Conservation (phyloP, 2,329 filamentous ascomycete genomes). For the Nothophaeocryptopus gaeumannii region DNA sequence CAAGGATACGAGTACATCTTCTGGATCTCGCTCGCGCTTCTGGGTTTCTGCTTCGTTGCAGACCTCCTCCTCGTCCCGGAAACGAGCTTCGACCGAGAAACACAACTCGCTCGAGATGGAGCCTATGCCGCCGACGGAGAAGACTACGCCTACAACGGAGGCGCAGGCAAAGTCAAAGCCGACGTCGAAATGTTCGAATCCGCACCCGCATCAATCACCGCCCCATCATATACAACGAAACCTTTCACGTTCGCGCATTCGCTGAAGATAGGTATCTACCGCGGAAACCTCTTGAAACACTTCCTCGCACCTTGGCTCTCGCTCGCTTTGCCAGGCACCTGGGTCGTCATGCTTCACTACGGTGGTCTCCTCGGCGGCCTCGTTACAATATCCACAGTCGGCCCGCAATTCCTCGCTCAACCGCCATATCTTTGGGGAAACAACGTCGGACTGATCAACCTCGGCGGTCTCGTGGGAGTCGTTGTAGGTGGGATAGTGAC, state of each 20-base stretch:
- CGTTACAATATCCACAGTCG: conserved; percentile 40
- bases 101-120: conserved; percentile 21
- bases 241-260: conserved; percentile 37
- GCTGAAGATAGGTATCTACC: conserved; percentile 38
- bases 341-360: conserved; percentile 44
- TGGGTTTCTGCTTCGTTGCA: conserved; percentile 33
- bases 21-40: conserved; percentile 42
- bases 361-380: conserved; percentile 42
- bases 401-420: conserved; percentile 36
- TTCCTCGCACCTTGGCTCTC: conserved; percentile 39
- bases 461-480: conserved; percentile 40
- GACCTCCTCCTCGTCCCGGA: conserved; percentile 41
- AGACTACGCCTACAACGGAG: conserved; percentile 12
- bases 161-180: conserved; percentile 24
- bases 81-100: conserved; percentile 39
- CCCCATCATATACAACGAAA: conserved; percentile 20
- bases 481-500: conserved; percentile 38
- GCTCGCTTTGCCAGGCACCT: conserved; percentile 41
- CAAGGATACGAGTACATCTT: conserved; percentile 40
- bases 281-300: conserved; percentile 34
- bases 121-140: conserved; percentile 9
- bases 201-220: conserved; percentile 3
- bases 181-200: conserved; percentile 25
- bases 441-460: conserved; percentile 39
- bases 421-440: conserved; percentile 45